Evolutionary conservation across 2,329 filamentous ascomycete genomes (phyloP), one percentile per base, ranked within the genome.

Genomic region (Colletotrichum siamense): DNA sequence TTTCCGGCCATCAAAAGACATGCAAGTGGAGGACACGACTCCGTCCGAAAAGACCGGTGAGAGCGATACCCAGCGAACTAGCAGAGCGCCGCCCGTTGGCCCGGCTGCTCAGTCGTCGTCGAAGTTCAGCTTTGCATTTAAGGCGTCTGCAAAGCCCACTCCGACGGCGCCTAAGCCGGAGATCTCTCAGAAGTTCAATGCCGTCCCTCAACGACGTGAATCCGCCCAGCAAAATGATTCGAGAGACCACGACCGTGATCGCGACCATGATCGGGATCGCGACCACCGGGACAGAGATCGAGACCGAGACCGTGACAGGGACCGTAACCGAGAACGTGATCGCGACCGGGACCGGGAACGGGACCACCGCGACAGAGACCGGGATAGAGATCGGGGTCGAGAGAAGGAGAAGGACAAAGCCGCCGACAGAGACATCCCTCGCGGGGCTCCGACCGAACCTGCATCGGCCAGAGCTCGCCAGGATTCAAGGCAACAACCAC

Each of bases 111-210:
- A 89, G 39, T 85, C 86, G 6, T 84, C 86, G 70, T 92, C 92
- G 61, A 97, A 96, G 85, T 98, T 98, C 81, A 98, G 95, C 83
- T 99, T 99, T 83, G 95, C 96, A 2, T 95, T 99, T 84, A 98
- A 98, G 83, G 91, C 93, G 12, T 91, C 94, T 57, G 90, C 89
- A 13, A 93, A 93, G 79, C 86, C 89, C 9, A 85, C 89, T 3
- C 86, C 91, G 16, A 86, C 92, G 10, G 87, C 88, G 15, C 91
- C 92, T 5, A 93, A 93, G 78, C 91, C 90, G 4, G 92, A 94
- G 79, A 94, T 94, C 69, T 93, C 92, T 0, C 91, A 92, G 78
- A 93, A 93, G 79, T 90, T 94, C 73, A 96, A 94, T 82, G 91
- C 92, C 26, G 88, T 90, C 5, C 88, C 93, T 24, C 86, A 87